A percentile compares a stretch with the other conserved stretches of the same genome.
Conservation (phyloP, 169 alveolate genomes). For the Eimeria acervulina region DNA sequence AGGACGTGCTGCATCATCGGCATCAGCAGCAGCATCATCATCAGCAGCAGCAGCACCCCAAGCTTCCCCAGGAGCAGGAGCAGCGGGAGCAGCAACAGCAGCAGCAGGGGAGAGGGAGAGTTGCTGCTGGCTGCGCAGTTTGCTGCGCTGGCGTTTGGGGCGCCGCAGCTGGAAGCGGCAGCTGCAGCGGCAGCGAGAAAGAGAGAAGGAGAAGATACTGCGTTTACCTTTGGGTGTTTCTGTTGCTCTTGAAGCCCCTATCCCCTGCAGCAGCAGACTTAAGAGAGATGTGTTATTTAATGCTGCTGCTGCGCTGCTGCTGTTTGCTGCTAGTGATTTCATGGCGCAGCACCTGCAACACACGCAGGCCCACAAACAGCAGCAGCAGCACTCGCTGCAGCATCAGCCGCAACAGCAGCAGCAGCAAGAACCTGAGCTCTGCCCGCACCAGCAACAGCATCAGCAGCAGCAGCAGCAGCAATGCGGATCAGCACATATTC, state of each 20-base stretch:
- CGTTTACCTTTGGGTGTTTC: slow-evolving; percentile 29
- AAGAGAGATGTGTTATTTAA: slow-evolving; percentile 39
- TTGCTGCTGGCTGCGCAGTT: not conserved
- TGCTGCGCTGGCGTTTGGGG: not conserved
- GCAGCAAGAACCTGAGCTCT: not conserved
- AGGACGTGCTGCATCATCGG: not conserved
- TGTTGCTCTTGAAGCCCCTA: slow-evolving; percentile 33
- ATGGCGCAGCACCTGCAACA: slow-evolving; percentile 72
- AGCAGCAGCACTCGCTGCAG: slow-evolving; percentile 36
- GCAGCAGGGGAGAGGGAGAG: not conserved
- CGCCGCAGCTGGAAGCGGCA: slow-evolving; percentile 26
- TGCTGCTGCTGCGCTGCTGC: slow-evolving; percentile 70
- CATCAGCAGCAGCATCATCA: not conserved
- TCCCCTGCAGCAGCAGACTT: slow-evolving; percentile 45
- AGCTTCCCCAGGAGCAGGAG: slow-evolving; percentile 22
- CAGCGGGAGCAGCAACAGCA: slow-evolving; percentile 44
- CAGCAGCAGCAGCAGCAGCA: not conserved
- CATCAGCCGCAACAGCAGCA: not conserved
- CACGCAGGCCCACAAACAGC: slow-evolving; percentile 52
- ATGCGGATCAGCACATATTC: not conserved
- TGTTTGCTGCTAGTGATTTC: slow-evolving; percentile 49
- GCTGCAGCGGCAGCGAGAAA: slow-evolving; percentile 6
- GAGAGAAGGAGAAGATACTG: not conserved
- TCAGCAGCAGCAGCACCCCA: slow-evolving; percentile 12
- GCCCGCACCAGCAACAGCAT: not conserved